Conservation (phyloP, 768 basidiomycete species). For the Dioszegia hungarica region DNA sequence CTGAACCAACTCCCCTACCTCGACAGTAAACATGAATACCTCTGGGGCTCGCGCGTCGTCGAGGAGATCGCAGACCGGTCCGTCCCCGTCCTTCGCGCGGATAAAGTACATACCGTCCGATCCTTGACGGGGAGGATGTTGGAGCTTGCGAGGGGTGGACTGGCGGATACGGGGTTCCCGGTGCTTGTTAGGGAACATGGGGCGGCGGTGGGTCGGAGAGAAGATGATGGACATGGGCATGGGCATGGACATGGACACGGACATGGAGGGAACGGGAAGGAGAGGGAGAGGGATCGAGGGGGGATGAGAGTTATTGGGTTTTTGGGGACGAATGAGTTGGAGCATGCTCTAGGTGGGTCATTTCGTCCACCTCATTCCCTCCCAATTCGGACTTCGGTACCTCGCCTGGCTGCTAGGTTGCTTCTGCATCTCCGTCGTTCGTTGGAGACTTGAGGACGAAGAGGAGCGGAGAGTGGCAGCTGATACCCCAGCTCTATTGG, state of each 20-base stretch:
- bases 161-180: constrained; percentile 71
- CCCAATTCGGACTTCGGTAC: too few species aligned
- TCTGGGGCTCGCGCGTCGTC: constrained; percentile 74
- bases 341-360: constrained; percentile 76
- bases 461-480: background rate
- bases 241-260: constrained; percentile 64
- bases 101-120: constrained; percentile 69
- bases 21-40: constrained; percentile 81
- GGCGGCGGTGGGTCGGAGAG: background rate
- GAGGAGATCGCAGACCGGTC: constrained; percentile 67
- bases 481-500: constrained; percentile 49
- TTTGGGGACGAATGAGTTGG: constrained; percentile 85
- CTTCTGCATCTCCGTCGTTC: too few species aligned
- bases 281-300: constrained; percentile 8
- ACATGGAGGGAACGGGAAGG: constrained; percentile 77
- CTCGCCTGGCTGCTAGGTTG: too few species aligned
- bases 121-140: constrained; percentile 67
- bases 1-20: constrained; percentile 86
- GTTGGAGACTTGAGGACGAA: too few species aligned
- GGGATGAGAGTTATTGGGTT: constrained; percentile 71
- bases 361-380: background rate
- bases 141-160: constrained; percentile 57
- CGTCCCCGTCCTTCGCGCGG: constrained; percentile 66
- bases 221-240: constrained; percentile 6
- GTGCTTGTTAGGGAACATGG: constrained; percentile 59